These are phyloP conservation scores for Hemisphaericaspora xylofermentans DNA, from an alignment of 1,139 yeast species.

Conservation along the genomic window DNA sequence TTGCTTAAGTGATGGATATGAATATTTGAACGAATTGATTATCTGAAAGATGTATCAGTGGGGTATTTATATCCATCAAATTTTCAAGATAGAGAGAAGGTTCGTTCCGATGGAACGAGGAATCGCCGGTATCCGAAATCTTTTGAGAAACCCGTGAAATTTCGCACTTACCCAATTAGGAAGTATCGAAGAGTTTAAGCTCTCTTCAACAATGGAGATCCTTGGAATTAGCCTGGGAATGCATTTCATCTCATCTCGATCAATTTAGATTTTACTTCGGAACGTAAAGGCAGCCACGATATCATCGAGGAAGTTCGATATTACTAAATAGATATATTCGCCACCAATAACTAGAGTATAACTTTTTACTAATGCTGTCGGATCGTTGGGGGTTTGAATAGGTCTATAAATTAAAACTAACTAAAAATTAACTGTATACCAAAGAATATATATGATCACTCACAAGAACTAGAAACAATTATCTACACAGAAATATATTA, in stretches of 20 bases:
- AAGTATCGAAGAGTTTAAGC: background rate
- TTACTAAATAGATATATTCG: too few species aligned
- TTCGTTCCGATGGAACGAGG: background rate
- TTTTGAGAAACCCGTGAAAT: background rate
- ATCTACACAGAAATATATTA: background rate
- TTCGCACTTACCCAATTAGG: conserved; percentile 8
- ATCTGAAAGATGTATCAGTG: background rate
- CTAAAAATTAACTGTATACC: background rate
- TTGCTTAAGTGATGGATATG: background rate
- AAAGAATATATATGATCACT: background rate
- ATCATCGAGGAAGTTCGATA: too few species aligned
- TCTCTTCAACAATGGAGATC: conserved; percentile 1
- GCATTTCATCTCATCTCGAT: conserved; percentile 2
- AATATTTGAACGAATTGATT: background rate
- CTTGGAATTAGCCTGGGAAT: background rate
- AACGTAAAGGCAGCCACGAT: too few species aligned
- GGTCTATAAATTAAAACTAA: background rate
- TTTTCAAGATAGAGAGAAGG: background rate
- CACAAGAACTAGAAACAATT: background rate
- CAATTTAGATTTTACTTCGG: too few species aligned
- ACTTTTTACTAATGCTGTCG: too few species aligned
- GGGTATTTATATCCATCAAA: conserved; percentile 5
- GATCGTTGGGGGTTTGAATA: background rate
- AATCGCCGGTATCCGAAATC: background rate
- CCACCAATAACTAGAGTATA: too few species aligned